phyloP scores from a whole-genome alignment of 345 rosid genomes.

The Cardamine chenopodiifolia region DNA sequence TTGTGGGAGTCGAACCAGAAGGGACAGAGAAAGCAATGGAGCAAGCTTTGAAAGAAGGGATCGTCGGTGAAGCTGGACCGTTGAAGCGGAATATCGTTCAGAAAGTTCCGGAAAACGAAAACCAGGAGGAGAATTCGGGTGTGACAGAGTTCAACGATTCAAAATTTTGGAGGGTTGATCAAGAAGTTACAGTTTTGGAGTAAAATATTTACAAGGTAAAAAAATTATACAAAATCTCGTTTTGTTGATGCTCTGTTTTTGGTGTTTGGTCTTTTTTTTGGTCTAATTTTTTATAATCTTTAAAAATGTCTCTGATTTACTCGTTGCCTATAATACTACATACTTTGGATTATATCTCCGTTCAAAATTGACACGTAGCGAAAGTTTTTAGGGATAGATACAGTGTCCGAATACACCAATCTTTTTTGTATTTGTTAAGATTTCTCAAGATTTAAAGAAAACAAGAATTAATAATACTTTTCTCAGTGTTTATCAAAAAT shows the following conservation, averaged over 20 bases:
- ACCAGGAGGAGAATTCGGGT: conserved; percentile 51
- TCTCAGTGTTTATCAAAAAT: too few species aligned
- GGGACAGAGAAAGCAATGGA: conserved; percentile 97
- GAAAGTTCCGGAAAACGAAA: conserved; percentile 59
- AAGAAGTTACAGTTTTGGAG: conserved; percentile 84
- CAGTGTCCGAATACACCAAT: too few species aligned
- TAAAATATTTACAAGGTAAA: conserved; percentile 13
- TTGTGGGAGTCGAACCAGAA: conserved; percentile 87
- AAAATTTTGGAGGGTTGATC: conserved; percentile 95
- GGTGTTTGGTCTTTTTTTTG: background rate
- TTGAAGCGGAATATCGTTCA: conserved; percentile 62
- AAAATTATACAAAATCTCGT: background rate
- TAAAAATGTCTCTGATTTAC: background rate
- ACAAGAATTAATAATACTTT: too few species aligned
- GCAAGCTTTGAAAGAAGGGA: conserved; percentile 88
- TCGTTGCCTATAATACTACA: background rate
- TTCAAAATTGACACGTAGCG: too few species aligned
- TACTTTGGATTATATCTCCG: too few species aligned
- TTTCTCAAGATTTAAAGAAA: too few species aligned
- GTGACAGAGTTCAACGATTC: conserved; percentile 86
- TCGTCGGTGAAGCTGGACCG: conserved; percentile 94
- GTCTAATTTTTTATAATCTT: conserved; percentile 3
- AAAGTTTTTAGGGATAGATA: too few species aligned
- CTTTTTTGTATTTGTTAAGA: too few species aligned
- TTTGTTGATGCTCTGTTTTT: background rate